phyloP scores from a whole-genome alignment of 139 green algal genomes.

The Marvania coccoides region DNA sequence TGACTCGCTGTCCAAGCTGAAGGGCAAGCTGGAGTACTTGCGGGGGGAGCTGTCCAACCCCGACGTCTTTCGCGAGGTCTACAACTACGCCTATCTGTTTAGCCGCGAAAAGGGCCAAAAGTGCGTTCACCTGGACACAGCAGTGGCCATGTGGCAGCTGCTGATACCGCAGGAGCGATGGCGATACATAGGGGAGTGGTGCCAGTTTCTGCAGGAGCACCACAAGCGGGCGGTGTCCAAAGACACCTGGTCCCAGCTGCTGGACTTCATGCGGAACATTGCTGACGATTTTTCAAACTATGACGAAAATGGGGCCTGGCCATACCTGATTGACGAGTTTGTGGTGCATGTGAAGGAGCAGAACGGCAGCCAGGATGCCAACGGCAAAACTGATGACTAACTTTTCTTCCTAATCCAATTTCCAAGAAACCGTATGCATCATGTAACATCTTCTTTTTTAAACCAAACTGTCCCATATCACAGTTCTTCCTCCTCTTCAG shows the following conservation, averaged over 20 bases:
- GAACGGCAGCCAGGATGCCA: background rate
- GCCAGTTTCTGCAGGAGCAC: constrained; percentile 70
- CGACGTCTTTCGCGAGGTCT: constrained; percentile 60
- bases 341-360: constrained; percentile 27
- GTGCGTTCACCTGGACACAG: constrained; percentile 84
- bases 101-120: constrained; percentile 88
- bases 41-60: constrained; percentile 50
- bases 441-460: background rate
- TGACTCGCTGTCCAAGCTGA: constrained; percentile 64
- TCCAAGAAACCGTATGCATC: background rate
- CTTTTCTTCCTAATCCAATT: background rate
- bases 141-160: constrained; percentile 89
- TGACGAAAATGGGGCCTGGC: constrained; percentile 76
- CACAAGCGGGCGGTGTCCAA: constrained; percentile 69
- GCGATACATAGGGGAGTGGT: constrained; percentile 68
- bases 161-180: constrained; percentile 50
- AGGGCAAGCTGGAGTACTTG: constrained; percentile 55
- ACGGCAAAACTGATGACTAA: background rate
- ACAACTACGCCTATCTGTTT: constrained; percentile 77
- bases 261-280: constrained; percentile 71
- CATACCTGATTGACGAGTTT: constrained; percentile 80
- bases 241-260: constrained; percentile 80
- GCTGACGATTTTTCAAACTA: constrained; percentile 75
- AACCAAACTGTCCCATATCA: constrained; percentile 8
- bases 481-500: constrained; percentile 69